phyloP scores from a whole-genome alignment of 805 yeast genomes.

The Pichia rugopelliculosa region DNA sequence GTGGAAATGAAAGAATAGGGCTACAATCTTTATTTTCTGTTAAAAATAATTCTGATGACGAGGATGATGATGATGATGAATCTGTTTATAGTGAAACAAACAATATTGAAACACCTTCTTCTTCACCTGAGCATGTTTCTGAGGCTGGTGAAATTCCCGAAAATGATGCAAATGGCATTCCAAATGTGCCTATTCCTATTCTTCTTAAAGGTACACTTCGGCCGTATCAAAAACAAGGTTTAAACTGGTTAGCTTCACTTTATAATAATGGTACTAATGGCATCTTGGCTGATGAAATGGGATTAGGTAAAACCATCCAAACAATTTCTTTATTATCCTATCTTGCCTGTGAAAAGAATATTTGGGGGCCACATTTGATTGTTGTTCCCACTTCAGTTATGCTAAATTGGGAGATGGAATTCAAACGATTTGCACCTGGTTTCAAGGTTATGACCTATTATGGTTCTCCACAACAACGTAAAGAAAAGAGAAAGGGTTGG shows the following conservation, averaged over 20 bases:
- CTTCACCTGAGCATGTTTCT: slow-evolving; percentile 29
- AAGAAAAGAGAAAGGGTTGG: slow-evolving; percentile 96
- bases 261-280: slow-evolving; percentile 93
- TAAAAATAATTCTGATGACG: slow-evolving; percentile 6
- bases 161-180: slow-evolving; percentile 28
- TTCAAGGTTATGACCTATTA: slow-evolving; percentile 91
- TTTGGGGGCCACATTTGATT: slow-evolving; percentile 98
- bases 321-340: slow-evolving; percentile 82
- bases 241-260: slow-evolving; percentile 93
- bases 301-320: slow-evolving; percentile 94
- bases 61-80: slow-evolving; percentile 30
- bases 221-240: slow-evolving; percentile 90
- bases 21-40: slow-evolving; percentile 33
- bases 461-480: slow-evolving; percentile 95
- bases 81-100: slow-evolving; percentile 27
- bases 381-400: slow-evolving; percentile 96
- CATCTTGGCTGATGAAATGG: slow-evolving; percentile 98
- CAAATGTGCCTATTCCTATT: slow-evolving; percentile 74
- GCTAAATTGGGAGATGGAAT: slow-evolving; percentile 99
- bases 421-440: slow-evolving; percentile 97
- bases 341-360: slow-evolving; percentile 85
- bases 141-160: slow-evolving; percentile 20
- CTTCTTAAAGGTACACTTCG: slow-evolving; percentile 76
- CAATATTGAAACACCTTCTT: slow-evolving; percentile 27
- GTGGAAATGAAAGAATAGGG: slow-evolving; percentile 17